Conservation (phyloP, 2,329 filamentous ascomycete genomes). For the Alternaria rosae region DNA sequence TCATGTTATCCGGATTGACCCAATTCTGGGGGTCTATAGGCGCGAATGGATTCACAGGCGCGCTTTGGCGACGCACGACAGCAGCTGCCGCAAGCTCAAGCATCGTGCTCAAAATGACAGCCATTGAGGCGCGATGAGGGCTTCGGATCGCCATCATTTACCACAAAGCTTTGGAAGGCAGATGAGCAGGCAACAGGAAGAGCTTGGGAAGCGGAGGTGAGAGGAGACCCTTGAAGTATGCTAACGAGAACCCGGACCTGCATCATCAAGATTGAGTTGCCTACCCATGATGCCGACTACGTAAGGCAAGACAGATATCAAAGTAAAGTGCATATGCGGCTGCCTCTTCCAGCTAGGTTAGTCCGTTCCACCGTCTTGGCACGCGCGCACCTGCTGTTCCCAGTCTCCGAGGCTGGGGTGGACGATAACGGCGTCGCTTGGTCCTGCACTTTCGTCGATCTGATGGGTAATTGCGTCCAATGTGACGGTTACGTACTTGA, state of each 20-base stretch:
- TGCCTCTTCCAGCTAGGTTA: neutral
- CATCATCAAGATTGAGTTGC: neutral
- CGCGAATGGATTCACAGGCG: conserved; percentile 54
- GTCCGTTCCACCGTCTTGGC: neutral
- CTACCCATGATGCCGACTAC: neutral
- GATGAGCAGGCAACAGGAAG: neutral
- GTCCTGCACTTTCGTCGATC: neutral
- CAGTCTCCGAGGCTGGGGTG: neutral
- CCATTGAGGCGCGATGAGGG: conserved; percentile 12
- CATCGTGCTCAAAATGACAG: conserved; percentile 25
- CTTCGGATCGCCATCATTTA: neutral
- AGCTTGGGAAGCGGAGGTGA: neutral
- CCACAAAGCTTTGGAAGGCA: neutral
- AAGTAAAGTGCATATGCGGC: neutral
- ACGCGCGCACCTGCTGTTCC: neutral
- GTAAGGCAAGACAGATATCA: neutral
- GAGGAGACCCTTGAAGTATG: neutral
- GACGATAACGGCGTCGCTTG: neutral
- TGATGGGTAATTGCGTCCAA: neutral
- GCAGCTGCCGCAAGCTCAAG: conserved; percentile 25
- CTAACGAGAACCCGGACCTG: neutral
- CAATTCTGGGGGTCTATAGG: conserved; percentile 61
- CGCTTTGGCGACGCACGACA: conserved; percentile 17
- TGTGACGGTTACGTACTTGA: neutral
- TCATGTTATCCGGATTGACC: conserved; percentile 64